Percentiles rank a stretch among this genome's conserved stretches.
phyloP scores from a whole-genome alignment of 192 early-diverging fungal genomes.

The Borealophlyctis nickersoniae region DNA sequence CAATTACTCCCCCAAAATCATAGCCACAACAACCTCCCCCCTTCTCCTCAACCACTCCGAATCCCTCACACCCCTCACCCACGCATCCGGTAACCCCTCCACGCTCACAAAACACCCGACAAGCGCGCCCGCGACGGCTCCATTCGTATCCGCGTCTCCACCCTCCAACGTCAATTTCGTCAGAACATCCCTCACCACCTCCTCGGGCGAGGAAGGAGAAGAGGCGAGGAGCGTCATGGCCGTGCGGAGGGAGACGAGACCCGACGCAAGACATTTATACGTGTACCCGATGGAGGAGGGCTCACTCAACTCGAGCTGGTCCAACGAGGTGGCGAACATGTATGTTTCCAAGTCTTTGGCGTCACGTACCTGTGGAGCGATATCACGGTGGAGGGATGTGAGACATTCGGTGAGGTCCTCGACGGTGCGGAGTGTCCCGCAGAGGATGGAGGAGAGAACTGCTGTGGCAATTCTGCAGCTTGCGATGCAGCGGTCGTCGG shows the following conservation, averaged over 20 bases:
- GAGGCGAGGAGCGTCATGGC: slow-evolving; percentile 11
- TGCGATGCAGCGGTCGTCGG: slow-evolving; percentile 44
- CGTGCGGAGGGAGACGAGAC: slow-evolving; percentile 33
- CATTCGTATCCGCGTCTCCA: slow-evolving; percentile 59
- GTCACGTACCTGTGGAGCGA: too few relatives aligned
- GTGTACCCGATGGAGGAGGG: slow-evolving; percentile 44
- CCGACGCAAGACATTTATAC: slow-evolving; percentile 50
- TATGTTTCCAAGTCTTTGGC: too few relatives aligned
- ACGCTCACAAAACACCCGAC: slow-evolving; percentile 47
- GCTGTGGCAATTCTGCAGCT: slow-evolving; percentile 39
- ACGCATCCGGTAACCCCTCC: slow-evolving; percentile 42
- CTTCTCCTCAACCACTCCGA: slow-evolving; percentile 25
- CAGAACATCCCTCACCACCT: slow-evolving; percentile 41
- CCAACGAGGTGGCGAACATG: slow-evolving; percentile 20
- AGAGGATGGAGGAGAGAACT: not conserved
- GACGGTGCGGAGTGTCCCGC: not conserved
- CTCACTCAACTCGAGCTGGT: slow-evolving; percentile 40
- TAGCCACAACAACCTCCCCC: slow-evolving; percentile 19
- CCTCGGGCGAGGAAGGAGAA: slow-evolving; percentile 3
- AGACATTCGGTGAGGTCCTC: too few relatives aligned
- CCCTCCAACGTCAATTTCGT: slow-evolving; percentile 50
- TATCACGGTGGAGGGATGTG: too few relatives aligned
- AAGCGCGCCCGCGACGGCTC: slow-evolving; percentile 49
- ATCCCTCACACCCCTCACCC: slow-evolving; percentile 39
- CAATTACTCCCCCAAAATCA: not conserved